Percentiles rank a stretch among this genome's conserved stretches.
These are phyloP conservation scores for Diplodia corticola DNA, from an alignment of 2,329 filamentous ascomycete genomes.

Conservation along the genomic window DNA sequence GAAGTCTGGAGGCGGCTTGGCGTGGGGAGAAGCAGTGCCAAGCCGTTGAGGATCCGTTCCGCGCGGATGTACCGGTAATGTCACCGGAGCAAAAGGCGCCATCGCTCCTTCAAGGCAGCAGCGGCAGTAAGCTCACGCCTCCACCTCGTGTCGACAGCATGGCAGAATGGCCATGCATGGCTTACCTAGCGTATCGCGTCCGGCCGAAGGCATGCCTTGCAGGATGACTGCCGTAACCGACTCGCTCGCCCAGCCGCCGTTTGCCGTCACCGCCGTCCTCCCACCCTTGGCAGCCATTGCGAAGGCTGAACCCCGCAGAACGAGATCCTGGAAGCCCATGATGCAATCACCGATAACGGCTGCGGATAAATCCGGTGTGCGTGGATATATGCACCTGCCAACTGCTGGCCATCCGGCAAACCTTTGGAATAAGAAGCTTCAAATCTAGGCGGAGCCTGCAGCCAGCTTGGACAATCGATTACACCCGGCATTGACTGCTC, in stretches of 20 bases:
- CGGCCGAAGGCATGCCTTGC: neutral
- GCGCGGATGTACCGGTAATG: conserved; percentile 4
- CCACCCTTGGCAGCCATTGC: conserved; percentile 2
- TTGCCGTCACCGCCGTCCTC: neutral
- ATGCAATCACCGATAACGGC: neutral
- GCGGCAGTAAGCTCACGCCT: neutral
- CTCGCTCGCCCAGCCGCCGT: neutral
- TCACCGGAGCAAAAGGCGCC: neutral
- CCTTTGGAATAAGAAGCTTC: too few relatives aligned
- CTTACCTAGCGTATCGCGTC: neutral
- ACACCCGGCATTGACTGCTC: neutral
- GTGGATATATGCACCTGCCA: neutral
- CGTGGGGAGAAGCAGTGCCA: conserved; percentile 10
- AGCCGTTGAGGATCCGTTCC: neutral
- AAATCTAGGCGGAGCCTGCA: too few relatives aligned
- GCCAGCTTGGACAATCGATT: neutral
- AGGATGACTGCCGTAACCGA: neutral
- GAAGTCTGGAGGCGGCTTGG: conserved; percentile 13
- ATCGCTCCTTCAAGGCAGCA: conserved; percentile 3
- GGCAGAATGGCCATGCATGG: neutral
- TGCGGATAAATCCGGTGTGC: neutral
- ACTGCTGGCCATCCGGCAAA: too few relatives aligned
- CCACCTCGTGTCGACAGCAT: neutral
- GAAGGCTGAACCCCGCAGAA: neutral
- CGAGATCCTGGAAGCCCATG: neutral